A percentile compares a stretch with the other conserved stretches of the same genome.
Evolutionary conservation across 768 basidiomycete genomes (phyloP).

Genomic region (Floccularia luteovirens): DNA sequence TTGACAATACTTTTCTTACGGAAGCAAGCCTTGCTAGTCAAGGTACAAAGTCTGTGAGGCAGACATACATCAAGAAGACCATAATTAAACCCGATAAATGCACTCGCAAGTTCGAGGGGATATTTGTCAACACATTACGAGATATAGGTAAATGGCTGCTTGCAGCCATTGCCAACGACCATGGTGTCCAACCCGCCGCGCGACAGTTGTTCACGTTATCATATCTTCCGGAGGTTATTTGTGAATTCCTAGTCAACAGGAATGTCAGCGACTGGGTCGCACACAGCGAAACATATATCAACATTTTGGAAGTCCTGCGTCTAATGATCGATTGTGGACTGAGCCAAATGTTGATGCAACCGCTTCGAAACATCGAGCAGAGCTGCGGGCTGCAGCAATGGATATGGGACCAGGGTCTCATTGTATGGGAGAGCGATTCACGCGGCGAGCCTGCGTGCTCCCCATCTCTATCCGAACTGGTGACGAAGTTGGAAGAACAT

Average conservation of each 20-base stretch:
- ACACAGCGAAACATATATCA: constrained; percentile 22
- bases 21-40: constrained; percentile 13
- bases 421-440: constrained; percentile 8
- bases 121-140: constrained; percentile 14
- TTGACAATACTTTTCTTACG: constrained; percentile 18
- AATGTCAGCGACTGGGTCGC: constrained; percentile 27
- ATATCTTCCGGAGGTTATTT: constrained; percentile 22
- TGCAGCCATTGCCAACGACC: neutral
- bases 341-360: constrained; percentile 11
- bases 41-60: constrained; percentile 4
- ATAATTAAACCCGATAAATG: constrained; percentile 16
- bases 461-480: constrained; percentile 11
- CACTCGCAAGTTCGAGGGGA: constrained; percentile 15
- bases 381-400: constrained; percentile 13
- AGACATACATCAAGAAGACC: constrained; percentile 14
- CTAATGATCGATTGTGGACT: constrained; percentile 15
- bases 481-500: constrained; percentile 20
- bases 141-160: constrained; percentile 14
- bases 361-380: constrained; percentile 11
- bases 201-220: constrained; percentile 15
- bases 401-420: constrained; percentile 12
- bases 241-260: constrained; percentile 20
- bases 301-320: constrained; percentile 19
- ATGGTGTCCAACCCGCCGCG: constrained; percentile 1
- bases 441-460: constrained; percentile 1